Evolutionary conservation across 2,329 filamentous ascomycete species (phyloP).

Genomic region (Phoma sp.): DNA sequence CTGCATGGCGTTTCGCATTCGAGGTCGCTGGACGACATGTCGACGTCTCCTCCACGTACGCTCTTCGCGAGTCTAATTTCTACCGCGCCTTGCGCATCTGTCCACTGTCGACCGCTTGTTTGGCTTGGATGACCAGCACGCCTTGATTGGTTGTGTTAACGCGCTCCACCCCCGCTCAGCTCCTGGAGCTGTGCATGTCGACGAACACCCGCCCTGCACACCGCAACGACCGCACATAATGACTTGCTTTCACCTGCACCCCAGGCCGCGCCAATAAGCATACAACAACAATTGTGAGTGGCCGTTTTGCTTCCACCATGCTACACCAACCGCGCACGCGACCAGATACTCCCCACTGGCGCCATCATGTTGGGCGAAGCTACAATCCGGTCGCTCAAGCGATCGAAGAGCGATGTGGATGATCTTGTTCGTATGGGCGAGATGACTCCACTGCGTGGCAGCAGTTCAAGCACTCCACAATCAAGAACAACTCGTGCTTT

Average conservation of each 20-base stretch:
- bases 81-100: constrained; percentile 2
- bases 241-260: constrained; percentile 35
- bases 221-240: constrained; percentile 33
- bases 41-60: constrained; percentile 7
- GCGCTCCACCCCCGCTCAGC: constrained; percentile 5
- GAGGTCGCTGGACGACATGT: constrained; percentile 16
- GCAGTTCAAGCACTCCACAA: constrained; percentile 12
- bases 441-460: constrained; percentile 22
- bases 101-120: background rate
- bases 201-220: constrained; percentile 24
- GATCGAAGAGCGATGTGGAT: constrained; percentile 11
- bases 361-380: constrained; percentile 30
- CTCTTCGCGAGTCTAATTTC: constrained; percentile 4
- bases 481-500: constrained; percentile 29
- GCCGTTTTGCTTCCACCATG: constrained; percentile 16
- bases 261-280: constrained; percentile 20
- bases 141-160: constrained; percentile 14
- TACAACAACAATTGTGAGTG: constrained; percentile 34
- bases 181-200: constrained; percentile 26
- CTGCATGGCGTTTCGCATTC: constrained; percentile 31
- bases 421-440: constrained; percentile 26
- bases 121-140: background rate
- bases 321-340: constrained; percentile 5
- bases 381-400: constrained; percentile 31
- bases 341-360: background rate